These are phyloP conservation scores for Posidonia australis DNA, from an alignment of 106 monocot genomes.

Conservation along the genomic window DNA sequence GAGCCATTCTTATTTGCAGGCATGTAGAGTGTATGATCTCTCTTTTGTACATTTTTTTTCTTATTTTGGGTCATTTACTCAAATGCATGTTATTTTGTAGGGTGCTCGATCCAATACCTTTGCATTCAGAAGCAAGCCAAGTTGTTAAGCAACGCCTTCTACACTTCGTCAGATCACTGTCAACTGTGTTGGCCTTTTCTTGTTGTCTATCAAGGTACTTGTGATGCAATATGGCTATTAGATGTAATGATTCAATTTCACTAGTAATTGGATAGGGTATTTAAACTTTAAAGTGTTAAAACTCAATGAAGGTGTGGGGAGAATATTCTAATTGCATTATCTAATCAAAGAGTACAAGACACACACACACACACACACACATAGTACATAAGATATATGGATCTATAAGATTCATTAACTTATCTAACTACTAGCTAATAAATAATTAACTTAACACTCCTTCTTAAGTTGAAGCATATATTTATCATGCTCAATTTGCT, in stretches of 20 bases:
- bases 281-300: background rate
- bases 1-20: conserved; percentile 27
- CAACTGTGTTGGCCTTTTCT: conserved; percentile 28
- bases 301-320: too few species aligned
- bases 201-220: conserved; percentile 26
- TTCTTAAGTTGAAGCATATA: too few species aligned
- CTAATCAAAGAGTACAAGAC: too few species aligned
- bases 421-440: too few species aligned
- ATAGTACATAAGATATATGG: too few species aligned
- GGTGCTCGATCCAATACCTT: conserved; percentile 19
- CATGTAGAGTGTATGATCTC: background rate
- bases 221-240: background rate
- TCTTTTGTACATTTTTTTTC: background rate
- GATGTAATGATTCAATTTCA: background rate
- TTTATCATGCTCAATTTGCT: too few species aligned
- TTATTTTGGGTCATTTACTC: background rate
- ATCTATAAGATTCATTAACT: too few species aligned
- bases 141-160: conserved; percentile 24
- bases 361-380: too few species aligned
- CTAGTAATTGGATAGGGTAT: background rate
- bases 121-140: conserved; percentile 23
- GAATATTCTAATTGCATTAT: too few species aligned
- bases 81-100: conserved; percentile 3
- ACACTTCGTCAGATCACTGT: conserved; percentile 24
- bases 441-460: too few species aligned